Evolutionary conservation across 192 early-diverging fungal genomes (phyloP), one percentile per base, ranked within the genome.

Genomic region (Backusella australiensis): DNA sequence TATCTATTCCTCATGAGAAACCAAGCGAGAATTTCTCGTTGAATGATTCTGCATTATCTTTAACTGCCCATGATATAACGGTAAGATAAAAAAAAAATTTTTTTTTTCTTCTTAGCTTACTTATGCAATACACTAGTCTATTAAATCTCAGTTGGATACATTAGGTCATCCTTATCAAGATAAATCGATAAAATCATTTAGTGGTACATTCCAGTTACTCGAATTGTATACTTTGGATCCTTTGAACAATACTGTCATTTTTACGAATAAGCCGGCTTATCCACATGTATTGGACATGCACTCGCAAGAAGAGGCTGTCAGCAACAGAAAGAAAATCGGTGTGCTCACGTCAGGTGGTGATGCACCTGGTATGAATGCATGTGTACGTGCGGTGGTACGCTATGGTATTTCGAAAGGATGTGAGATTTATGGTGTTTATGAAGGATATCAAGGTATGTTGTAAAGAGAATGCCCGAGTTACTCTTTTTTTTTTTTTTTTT

Each of bases 311-410:
- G n/a, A 21, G n/a, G 4, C 36, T 39, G 4, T 21, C 12, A 29
- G 4, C 23, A 71, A 71, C 14, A 15, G 39, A 46, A 68, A 68
- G 82, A 92, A 91, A 77, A 96, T 98, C 85, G 97, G 95, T 34
- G 89, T 98, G 29, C 80, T 98, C 41, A 98, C 97, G 17, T 93
- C 91, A 52, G 97, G 97, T 38, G 97, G 97, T 34, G 97, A 98
- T 91, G 70, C 94, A 8, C 93, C 92, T 34, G 97, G 97, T 26
- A 99, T 99, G 97, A 99, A 99, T 79, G 93, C 97, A 26, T 92
- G 92, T 44, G 97, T 99, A 39, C 89, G 97, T 32, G 89, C 93
- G 6, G 93, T 98, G 34, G 96, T 96, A n/a, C 91, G 96, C 12
- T 91, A 94, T 78, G 92, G 94, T 1, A 91, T 96, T 75, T 87